Conservation (phyloP, 768 basidiomycete species). For the Amanita exitialis region DNA sequence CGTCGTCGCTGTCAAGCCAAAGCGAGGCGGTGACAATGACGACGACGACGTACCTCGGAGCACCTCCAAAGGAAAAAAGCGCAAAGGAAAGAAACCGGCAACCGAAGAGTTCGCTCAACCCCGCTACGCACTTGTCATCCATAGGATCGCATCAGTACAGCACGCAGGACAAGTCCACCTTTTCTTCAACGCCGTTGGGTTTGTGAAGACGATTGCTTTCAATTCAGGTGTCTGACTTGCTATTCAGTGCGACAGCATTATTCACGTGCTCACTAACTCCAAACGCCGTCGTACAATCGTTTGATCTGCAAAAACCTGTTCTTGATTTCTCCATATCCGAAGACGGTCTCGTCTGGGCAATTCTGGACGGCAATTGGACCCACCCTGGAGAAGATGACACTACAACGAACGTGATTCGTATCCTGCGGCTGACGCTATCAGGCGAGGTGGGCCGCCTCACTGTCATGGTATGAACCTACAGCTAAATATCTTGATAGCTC, state of each 20-base stretch:
- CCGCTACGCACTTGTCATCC: slow-evolving; percentile 45
- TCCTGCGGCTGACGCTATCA: slow-evolving; percentile 18
- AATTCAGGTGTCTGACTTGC: neutral
- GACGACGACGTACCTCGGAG: slow-evolving; percentile 13
- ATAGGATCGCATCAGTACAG: slow-evolving; percentile 39
- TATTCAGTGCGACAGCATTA: slow-evolving; percentile 2
- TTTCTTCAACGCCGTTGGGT: slow-evolving; percentile 72
- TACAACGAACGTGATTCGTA: slow-evolving; percentile 10
- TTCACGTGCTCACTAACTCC: slow-evolving; percentile 3
- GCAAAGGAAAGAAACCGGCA: slow-evolving; percentile 13
- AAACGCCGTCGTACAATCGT: slow-evolving; percentile 6
- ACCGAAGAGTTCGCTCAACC: slow-evolving; percentile 12
- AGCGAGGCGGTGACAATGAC: slow-evolving; percentile 23
- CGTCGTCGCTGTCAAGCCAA: slow-evolving; percentile 22
- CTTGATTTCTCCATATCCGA: slow-evolving; percentile 12
- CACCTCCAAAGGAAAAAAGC: slow-evolving; percentile 12
- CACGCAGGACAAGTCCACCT: slow-evolving; percentile 28
- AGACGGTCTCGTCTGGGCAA: slow-evolving; percentile 14
- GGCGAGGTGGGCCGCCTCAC: slow-evolving; percentile 25
- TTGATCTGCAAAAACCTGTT: slow-evolving; percentile 16
- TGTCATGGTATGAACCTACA: neutral
- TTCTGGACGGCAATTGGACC: slow-evolving; percentile 16
- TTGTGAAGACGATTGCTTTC: slow-evolving; percentile 14
- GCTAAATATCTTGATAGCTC: slow-evolving; percentile 20
- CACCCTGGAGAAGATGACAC: slow-evolving; percentile 1